A percentile compares a stretch with the other conserved stretches of the same genome.
These are phyloP conservation scores for Xanthoconium separans DNA, from an alignment of 1,284 basidiomycete genomes.

Conservation along the genomic window DNA sequence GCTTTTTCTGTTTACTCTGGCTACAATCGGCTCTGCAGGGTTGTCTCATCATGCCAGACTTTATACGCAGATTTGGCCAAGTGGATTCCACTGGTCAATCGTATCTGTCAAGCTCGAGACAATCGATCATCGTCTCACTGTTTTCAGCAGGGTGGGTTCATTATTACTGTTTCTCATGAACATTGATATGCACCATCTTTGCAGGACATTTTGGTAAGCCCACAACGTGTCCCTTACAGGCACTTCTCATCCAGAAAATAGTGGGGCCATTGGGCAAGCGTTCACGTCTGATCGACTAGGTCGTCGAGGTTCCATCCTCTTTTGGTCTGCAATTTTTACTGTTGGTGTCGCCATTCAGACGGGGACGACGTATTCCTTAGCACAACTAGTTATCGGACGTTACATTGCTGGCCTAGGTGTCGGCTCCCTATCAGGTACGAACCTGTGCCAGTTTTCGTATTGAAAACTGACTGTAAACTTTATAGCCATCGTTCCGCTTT, in stretches of 20 bases:
- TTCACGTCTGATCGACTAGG: constrained; percentile 77
- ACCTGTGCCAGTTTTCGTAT: neutral
- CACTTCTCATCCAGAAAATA: constrained; percentile 24
- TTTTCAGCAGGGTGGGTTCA: constrained; percentile 66
- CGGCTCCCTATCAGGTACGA: constrained; percentile 67
- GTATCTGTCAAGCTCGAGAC: constrained; percentile 58
- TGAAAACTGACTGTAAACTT: neutral
- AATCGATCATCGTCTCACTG: constrained; percentile 77
- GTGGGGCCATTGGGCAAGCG: constrained; percentile 70
- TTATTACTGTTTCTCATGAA: neutral
- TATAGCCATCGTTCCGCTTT: constrained; percentile 76
- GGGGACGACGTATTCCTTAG: constrained; percentile 56
- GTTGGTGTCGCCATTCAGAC: constrained; percentile 72
- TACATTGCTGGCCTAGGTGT: constrained; percentile 75
- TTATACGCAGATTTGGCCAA: constrained; percentile 67
- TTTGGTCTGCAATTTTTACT: constrained; percentile 78
- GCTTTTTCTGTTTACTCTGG: neutral
- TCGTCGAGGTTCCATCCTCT: constrained; percentile 68
- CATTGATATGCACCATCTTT: neutral
- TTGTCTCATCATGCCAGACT: constrained; percentile 80
- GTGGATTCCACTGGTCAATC: constrained; percentile 47
- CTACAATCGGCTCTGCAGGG: constrained; percentile 43
- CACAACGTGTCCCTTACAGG: neutral
- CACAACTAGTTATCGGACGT: constrained; percentile 68
- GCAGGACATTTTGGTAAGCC: constrained; percentile 58